These are phyloP conservation scores for Sarocladium kiliense DNA, from an alignment of 2,329 filamentous ascomycete species.

Conservation along the genomic window DNA sequence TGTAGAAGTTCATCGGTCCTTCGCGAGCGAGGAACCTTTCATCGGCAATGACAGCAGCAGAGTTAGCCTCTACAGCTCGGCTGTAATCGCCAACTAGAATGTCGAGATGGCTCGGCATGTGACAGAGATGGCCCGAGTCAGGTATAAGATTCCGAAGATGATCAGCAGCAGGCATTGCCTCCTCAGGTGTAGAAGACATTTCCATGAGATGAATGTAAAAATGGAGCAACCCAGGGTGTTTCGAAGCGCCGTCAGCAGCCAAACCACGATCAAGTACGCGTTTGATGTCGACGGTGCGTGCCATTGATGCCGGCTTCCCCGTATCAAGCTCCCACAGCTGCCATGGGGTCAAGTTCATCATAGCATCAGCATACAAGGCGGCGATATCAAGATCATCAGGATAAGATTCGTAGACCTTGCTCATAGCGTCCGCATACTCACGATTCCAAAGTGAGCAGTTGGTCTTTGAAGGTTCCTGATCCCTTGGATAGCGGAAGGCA, in stretches of 20 bases:
- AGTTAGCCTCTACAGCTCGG: conserved; percentile 61
- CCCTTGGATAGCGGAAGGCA: conserved; percentile 51
- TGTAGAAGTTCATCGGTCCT: conserved; percentile 68
- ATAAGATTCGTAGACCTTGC: conserved; percentile 26
- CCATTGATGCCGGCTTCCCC: conserved; percentile 24
- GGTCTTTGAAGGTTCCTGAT: conserved; percentile 34
- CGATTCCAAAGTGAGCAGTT: conserved; percentile 40
- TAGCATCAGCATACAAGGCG: conserved; percentile 33
- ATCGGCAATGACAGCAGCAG: conserved; percentile 61
- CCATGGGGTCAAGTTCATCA: conserved; percentile 46
- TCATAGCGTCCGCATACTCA: conserved; percentile 34
- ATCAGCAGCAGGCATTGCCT: conserved; percentile 56
- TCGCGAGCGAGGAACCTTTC: conserved; percentile 56
- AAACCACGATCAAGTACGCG: conserved; percentile 42
- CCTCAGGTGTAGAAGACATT: conserved; percentile 64
- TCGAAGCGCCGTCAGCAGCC: conserved; percentile 21
- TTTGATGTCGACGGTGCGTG: conserved; percentile 27
- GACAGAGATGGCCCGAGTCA: conserved; percentile 64
- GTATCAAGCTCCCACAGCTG: conserved; percentile 35
- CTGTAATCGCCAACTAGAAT: conserved; percentile 68
- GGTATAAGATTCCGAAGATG: conserved; percentile 59
- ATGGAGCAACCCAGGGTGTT: conserved; percentile 68
- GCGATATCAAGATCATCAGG: conserved; percentile 35
- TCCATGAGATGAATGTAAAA: conserved; percentile 76
- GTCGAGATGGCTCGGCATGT: conserved; percentile 77